Base-by-base conservation (phyloP, 805 yeast species). In the Cyberlindnera subsufficiens region DNA sequence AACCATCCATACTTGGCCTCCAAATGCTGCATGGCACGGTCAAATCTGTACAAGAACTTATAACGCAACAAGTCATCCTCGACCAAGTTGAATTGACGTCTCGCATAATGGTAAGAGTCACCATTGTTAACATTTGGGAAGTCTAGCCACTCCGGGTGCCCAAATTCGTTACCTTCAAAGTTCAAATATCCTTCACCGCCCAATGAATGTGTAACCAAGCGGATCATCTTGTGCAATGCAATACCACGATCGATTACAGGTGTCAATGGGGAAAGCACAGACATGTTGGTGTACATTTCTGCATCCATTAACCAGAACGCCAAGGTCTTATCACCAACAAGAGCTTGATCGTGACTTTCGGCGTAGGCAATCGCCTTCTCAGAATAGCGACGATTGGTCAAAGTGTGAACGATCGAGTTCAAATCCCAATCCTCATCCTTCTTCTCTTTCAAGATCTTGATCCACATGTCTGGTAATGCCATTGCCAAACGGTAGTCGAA, bases 391-490 rank as follows among this genome's bases (percentile, higher is more conserved):
- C 98, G 76, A 65, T 91, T 93, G 30, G 96, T 80, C 54, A 91
- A 72, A 2, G 95, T 86, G 59, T 78, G 82, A 17, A 80, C 82
- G 43, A 91, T 89, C 46, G 74, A 69, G 36, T 84, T 88, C 69
- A 91, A 65, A 55, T 90, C 88, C 99, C 99, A 91, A 40, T 87
- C 83, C 47, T 90, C 96, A 63, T 91, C 98, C 36, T 65, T 58
- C 45, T 74, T 67, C 60, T 90, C 97, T 60, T 93, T 91, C 53
- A 91, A 67, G 38, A 89, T 64, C 63, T 93, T 93, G 67, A 91
- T 91, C 99, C 99, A 91, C 98, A 91, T 91, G 63, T 91, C 99
- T 4, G 99, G 99, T 46, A 91, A 72, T 1, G 98, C 97, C 99
- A 91, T 91, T 2, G 96, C 93, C 42, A 91, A 71, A 49, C 98